Percentiles rank a stretch among this genome's conserved stretches.
phyloP scores from a whole-genome alignment of 371 early-diverging fungal species.

The Zopfochytrium polystomum region DNA sequence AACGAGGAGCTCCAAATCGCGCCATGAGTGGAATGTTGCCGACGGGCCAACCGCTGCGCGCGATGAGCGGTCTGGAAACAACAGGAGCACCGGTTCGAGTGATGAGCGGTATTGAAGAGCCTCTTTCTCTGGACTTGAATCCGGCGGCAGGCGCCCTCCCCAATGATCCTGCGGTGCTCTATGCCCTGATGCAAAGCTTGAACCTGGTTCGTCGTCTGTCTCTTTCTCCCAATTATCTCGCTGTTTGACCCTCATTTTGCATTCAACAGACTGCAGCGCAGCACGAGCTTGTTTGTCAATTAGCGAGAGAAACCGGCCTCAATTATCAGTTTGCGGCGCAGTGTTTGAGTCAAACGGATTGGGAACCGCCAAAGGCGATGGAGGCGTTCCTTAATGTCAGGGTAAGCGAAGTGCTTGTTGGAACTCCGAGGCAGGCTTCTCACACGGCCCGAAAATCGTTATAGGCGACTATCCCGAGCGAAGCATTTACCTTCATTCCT shows the following conservation, averaged over 20 bases:
- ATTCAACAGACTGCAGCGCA: slow-evolving; percentile 23
- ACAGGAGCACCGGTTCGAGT: too few relatives aligned
- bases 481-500: too few relatives aligned
- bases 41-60: too few relatives aligned
- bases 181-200: slow-evolving; percentile 7
- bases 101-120: too few relatives aligned
- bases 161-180: slow-evolving; percentile 6
- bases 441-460: too few relatives aligned
- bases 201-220: background rate
- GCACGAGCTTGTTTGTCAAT: slow-evolving; percentile 28
- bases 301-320: slow-evolving; percentile 33
- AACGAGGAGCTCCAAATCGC: too few relatives aligned
- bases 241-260: background rate
- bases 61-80: too few relatives aligned
- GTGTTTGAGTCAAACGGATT: slow-evolving; percentile 33
- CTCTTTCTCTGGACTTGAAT: too few relatives aligned
- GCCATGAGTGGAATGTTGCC: too few relatives aligned
- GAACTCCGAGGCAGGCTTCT: too few relatives aligned
- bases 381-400: slow-evolving; percentile 27
- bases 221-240: background rate
- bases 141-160: slow-evolving; percentile 7
- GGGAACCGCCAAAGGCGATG: slow-evolving; percentile 29
- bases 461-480: too few relatives aligned
- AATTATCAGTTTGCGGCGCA: slow-evolving; percentile 35
- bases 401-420: too few relatives aligned